Percentiles rank a stretch among this genome's conserved stretches.
phyloP scores from a whole-genome alignment of 768 basidiomycete species.

The Suillus subaureus region DNA sequence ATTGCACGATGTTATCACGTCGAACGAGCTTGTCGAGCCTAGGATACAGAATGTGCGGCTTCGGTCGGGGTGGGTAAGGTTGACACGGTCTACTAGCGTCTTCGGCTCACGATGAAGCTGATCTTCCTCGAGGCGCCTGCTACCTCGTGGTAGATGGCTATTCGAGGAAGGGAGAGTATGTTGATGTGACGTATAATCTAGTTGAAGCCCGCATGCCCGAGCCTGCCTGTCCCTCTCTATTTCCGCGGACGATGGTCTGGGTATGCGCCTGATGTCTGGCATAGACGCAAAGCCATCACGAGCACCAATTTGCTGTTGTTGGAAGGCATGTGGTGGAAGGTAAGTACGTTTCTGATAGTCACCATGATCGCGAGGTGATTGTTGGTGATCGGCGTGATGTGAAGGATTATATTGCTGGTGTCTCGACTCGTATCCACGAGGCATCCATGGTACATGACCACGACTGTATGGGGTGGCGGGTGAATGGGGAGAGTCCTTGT shows the following conservation, averaged over 20 bases:
- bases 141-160: neutral
- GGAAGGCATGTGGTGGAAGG: constrained; percentile 17
- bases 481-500: constrained; percentile 23
- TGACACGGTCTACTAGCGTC: constrained; percentile 9
- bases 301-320: constrained; percentile 14
- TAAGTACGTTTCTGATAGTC: constrained; percentile 15
- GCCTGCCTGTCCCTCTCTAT: constrained; percentile 32
- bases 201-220: constrained; percentile 23
- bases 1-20: constrained; percentile 24
- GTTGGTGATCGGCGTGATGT: constrained; percentile 12
- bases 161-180: constrained; percentile 7
- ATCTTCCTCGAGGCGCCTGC: constrained; percentile 6
- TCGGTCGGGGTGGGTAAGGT: constrained; percentile 22
- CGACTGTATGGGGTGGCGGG: constrained; percentile 20
- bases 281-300: constrained; percentile 23
- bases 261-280: constrained; percentile 22
- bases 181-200: constrained; percentile 4
- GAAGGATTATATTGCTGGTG: constrained; percentile 18
- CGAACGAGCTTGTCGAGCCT: constrained; percentile 28
- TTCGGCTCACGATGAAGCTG: constrained; percentile 3
- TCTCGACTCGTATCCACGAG: constrained; percentile 18
- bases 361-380: constrained; percentile 17
- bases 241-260: constrained; percentile 26
- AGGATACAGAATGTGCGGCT: constrained; percentile 25
- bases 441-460: constrained; percentile 18